phyloP scores from a whole-genome alignment of 345 rosid species.

The Brassica juncea region DNA sequence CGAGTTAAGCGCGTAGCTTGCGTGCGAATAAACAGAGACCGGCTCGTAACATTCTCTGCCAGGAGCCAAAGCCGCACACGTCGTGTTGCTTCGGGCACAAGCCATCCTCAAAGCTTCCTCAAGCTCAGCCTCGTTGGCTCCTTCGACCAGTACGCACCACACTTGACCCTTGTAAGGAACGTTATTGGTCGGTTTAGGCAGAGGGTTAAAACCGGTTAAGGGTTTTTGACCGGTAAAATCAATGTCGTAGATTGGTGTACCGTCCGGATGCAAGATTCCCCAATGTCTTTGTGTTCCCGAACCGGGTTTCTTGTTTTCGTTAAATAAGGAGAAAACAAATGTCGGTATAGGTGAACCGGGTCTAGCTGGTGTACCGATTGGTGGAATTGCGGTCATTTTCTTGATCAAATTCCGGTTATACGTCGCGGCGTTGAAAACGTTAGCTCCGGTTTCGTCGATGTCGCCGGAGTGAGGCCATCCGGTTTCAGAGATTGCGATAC shows the following conservation, averaged over 20 bases:
- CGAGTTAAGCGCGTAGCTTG: conserved; percentile 75
- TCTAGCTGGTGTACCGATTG: conserved; percentile 72
- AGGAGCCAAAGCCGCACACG: conserved; percentile 57
- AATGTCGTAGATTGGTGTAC: conserved; percentile 51
- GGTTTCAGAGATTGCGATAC: conserved; percentile 65
- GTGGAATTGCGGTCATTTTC: conserved; percentile 48
- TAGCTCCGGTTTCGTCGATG: conserved; percentile 69
- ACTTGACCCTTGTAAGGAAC: conserved; percentile 57
- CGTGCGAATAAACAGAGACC: conserved; percentile 52
- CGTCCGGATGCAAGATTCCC: conserved; percentile 61
- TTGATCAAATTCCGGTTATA: conserved; percentile 68
- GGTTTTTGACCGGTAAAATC: conserved; percentile 56
- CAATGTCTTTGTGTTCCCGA: conserved; percentile 77
- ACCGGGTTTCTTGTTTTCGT: conserved; percentile 69
- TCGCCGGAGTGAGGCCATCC: conserved; percentile 89
- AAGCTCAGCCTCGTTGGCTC: conserved; percentile 42
- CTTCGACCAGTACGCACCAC: conserved; percentile 68
- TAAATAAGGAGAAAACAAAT: conserved; percentile 60
- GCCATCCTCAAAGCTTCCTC: conserved; percentile 44
- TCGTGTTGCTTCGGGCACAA: conserved; percentile 52
- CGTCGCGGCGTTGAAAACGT: conserved; percentile 64
- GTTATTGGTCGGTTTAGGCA: conserved; percentile 57
- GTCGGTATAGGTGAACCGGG: conserved; percentile 64
- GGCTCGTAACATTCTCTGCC: conserved; percentile 73
- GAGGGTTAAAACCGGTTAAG: conserved; percentile 39